Conservation (phyloP, 78 protist genomes). For the Speleostelium caveatum region DNA sequence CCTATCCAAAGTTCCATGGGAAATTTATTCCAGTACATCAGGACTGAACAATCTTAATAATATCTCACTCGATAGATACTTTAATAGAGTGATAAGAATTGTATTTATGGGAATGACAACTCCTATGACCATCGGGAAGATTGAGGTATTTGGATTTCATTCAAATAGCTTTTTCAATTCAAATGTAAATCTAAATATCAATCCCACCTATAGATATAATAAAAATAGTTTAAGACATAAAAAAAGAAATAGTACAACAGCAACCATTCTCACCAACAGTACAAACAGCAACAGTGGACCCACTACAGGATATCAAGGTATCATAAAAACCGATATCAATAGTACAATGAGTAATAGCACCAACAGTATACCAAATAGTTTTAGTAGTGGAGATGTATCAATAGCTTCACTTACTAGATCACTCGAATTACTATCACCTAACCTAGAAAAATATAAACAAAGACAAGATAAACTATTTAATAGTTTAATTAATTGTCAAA, state of each 20-base stretch:
- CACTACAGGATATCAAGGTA: not conserved
- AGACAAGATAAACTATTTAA: not conserved
- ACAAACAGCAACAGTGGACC: not conserved
- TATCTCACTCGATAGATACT: constrained; percentile 12
- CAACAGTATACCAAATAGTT: no score
- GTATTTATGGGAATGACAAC: constrained; percentile 21
- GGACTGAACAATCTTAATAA: not conserved
- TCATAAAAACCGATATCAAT: not conserved
- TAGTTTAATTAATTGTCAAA: constrained; percentile 37
- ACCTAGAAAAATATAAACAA: constrained; percentile 8
- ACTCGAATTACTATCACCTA: no score
- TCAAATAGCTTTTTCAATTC: constrained; percentile 11
- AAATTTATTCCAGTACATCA: not conserved
- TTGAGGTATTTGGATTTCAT: constrained; percentile 58
- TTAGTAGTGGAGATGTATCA: no score
- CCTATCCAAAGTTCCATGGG: constrained; percentile 30
- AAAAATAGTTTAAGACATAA: not conserved
- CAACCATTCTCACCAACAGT: not conserved
- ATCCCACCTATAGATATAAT: constrained; percentile 63
- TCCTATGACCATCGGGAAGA: constrained; percentile 55
- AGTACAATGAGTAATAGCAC: not conserved
- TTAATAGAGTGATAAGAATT: constrained; percentile 33
- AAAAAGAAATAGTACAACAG: not conserved
- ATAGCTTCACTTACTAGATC: no score
- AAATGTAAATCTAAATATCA: constrained; percentile 1